These are phyloP conservation scores for Lepidium sativum DNA, from an alignment of 345 rosid species.

Conservation along the genomic window DNA sequence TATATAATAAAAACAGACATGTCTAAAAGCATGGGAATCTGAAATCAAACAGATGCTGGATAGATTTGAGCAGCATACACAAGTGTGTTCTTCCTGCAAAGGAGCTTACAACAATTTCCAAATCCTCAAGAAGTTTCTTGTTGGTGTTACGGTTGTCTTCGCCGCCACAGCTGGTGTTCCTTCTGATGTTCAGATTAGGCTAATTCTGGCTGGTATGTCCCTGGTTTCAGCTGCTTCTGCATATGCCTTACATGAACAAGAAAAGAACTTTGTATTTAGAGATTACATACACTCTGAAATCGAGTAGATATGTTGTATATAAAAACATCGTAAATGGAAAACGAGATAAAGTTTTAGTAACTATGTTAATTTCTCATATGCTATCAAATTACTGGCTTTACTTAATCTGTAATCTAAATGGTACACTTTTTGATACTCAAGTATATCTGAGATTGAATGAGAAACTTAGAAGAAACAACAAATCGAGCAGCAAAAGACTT, in stretches of 20 bases:
- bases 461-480: too few relatives aligned
- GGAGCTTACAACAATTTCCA: constrained; percentile 56
- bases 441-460: too few relatives aligned
- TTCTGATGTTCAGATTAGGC: constrained; percentile 42
- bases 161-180: constrained; percentile 68
- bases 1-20: not conserved
- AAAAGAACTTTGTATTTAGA: constrained; percentile 67
- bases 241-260: constrained; percentile 45
- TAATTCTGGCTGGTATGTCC: constrained; percentile 51
- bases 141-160: constrained; percentile 45
- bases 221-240: constrained; percentile 46
- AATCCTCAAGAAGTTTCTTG: constrained; percentile 50
- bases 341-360: not conserved
- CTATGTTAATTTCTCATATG: too few relatives aligned
- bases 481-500: too few relatives aligned
- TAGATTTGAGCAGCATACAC: constrained; percentile 89
- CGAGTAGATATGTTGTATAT: constrained; percentile 29
- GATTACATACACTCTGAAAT: constrained; percentile 87
- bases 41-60: constrained; percentile 62
- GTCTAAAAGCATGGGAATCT: not conserved
- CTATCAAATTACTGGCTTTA: too few relatives aligned
- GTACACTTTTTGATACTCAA: too few relatives aligned
- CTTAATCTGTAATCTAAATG: too few relatives aligned
- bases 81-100: constrained; percentile 74
- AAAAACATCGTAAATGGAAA: not conserved